Base-by-base conservation (phyloP, 2,329 filamentous ascomycete species). In the Cladosporium sp. region DNA sequence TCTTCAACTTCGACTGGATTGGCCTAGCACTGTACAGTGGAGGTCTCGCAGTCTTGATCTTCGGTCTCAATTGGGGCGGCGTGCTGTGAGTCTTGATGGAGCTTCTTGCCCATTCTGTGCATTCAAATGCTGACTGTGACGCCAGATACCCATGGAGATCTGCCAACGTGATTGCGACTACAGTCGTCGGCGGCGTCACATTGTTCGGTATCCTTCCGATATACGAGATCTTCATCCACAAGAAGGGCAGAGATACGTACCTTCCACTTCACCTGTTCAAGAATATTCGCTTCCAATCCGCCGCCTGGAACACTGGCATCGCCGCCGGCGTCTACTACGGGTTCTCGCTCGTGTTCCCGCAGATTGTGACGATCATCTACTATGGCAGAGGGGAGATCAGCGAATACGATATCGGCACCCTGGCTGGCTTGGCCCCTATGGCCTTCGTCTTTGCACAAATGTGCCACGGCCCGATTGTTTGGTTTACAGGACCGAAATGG, bases 51-150 rank as follows among this genome's bases (percentile, higher is more conserved):
- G 52, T 60, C 18, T 57, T 63, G 47, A 57, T 62, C 42, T 57
- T 63, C 42, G 61, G 59, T 32, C 34, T 63, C 13, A 59, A 57
- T 20, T 60, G 60, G 61, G 64, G 64, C 43, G 64, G 65, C 29
- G 55, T 55, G 2, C 42, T 65, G 27, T 59, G 39, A 51, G 56
- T 22, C 17, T 18, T 6, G 12, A 18, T n/a, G 11, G 19, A 18
- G 24, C 15, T 36, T 8, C 7, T 22, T 27, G 17, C 15, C 19
- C 11, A 44, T 27, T 11, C n/a, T 2, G 2, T 4, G 9, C 3
- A 3, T 7, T 3, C 30, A 12, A 34, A 4, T 17, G 12, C 15
- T 36, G 13, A 36, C 32, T 17, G 34, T 18, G 15, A 4, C 13
- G 8, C n/a, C 29, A 54, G 55, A 13, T 62, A 65, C 42, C 62